phyloP scores from a whole-genome alignment of 176 grass and related monocot species.

The Carex parvula region DNA sequence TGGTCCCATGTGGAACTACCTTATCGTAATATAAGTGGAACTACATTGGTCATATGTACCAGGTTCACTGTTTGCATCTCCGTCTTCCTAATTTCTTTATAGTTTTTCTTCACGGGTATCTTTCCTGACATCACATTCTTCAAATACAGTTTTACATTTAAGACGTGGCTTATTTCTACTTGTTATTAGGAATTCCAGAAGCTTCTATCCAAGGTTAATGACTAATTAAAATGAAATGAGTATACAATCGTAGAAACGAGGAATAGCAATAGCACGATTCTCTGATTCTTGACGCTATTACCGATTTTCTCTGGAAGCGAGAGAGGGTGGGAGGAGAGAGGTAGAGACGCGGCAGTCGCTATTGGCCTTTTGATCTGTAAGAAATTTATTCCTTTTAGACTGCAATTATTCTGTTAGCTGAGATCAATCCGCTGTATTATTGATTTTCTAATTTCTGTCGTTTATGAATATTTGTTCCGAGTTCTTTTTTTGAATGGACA shows the following conservation, averaged over 20 bases:
- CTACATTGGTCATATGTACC: background rate
- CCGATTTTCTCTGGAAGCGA: constrained; percentile 12
- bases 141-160: background rate
- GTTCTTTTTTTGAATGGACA: background rate
- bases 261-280: background rate
- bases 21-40: background rate
- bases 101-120: background rate
- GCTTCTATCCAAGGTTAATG: background rate
- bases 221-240: background rate
- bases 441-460: background rate
- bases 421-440: constrained; percentile 14
- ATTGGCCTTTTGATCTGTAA: constrained; percentile 32
- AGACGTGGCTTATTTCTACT: background rate
- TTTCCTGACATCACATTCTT: background rate
- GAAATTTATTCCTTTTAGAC: background rate
- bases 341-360: background rate
- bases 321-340: constrained; percentile 16
- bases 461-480: background rate
- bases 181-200: constrained; percentile 1
- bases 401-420: constrained; percentile 9
- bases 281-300: constrained; percentile 16
- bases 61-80: background rate
- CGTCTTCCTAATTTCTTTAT: background rate
- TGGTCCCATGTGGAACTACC: background rate
- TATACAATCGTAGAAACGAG: constrained; percentile 13